Conservation (phyloP, 768 basidiomycete genomes). For the Daedaleopsis nitida region DNA sequence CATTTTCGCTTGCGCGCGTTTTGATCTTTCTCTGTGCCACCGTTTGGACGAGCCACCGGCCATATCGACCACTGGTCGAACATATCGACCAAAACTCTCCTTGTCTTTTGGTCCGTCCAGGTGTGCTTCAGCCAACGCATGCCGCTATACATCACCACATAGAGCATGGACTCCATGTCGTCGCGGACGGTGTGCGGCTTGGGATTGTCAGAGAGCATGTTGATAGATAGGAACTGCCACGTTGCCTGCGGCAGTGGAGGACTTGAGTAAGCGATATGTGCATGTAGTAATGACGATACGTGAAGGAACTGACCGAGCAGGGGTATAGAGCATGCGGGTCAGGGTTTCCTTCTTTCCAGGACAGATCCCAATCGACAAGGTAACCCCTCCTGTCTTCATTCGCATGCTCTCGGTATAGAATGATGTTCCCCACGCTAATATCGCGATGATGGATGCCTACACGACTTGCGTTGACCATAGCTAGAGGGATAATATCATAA, state of each 20-base stretch:
- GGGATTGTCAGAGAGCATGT: background rate
- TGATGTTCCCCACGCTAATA: constrained; percentile 6
- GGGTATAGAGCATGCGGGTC: too few relatives aligned
- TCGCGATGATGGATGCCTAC: constrained; percentile 1
- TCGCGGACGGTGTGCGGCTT: background rate
- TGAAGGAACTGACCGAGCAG: too few relatives aligned
- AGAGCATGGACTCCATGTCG: constrained; percentile 17
- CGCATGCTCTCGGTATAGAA: background rate
- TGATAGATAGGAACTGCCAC: constrained; percentile 3
- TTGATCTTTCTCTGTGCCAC: too few relatives aligned
- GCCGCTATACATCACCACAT: constrained; percentile 6
- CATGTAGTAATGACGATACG: too few relatives aligned
- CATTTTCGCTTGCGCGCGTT: too few relatives aligned
- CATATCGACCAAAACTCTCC: too few relatives aligned
- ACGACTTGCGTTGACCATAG: constrained; percentile 5
- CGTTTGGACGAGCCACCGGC: too few relatives aligned
- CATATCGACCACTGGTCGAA: too few relatives aligned
- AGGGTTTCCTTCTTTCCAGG: too few relatives aligned
- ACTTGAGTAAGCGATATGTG: too few relatives aligned
- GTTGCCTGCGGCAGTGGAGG: too few relatives aligned
- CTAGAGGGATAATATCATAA: background rate
- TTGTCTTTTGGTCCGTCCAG: too few relatives aligned
- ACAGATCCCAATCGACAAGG: constrained; percentile 19
- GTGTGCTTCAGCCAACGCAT: background rate
- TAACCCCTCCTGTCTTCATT: background rate